Evolutionary conservation across 805 yeast genomes (phyloP), one percentile per base, ranked within the genome.

Genomic region (Candida maris): DNA sequence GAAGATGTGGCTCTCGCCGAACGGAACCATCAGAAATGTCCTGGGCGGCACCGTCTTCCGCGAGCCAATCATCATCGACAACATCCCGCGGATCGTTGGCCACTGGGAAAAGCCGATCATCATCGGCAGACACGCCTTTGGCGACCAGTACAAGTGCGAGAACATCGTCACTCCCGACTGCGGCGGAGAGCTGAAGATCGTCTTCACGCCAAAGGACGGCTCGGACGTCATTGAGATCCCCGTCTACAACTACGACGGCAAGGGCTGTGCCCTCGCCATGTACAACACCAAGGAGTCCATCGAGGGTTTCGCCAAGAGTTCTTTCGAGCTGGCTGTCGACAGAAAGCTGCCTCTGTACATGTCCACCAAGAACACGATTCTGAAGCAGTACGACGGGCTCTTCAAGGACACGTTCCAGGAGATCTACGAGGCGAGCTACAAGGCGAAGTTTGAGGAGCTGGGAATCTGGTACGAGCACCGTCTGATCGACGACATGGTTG

Each of bases 401-500:
- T 91, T 91, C 73, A 91, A 91, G 73, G 96, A 91, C 58, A 83
- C 85, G 42, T 91, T 91, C 72, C 89, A 87, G 69, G 75, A 67
- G 28, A 67, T 91, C 51, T 91, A 82, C 64, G 94, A 76, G 35
- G 49, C 65, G 31, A 75, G 76, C 50, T 89, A 84, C 71, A 77
- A 80, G 62, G 45, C 63, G 19, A 65, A 77, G 55, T 89, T 89
- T 64, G 95, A 87, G 61, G 70, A 69, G 38, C 63, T 65, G 29
- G 93, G 88, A n/a, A 84, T 89, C 62, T 88, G 95, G 95, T 89
- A 85, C 65, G 97, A 91, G 68, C 97, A 91, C 69, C 79, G 97
- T 54, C 72, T 91, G 51, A 91, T 91, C 51, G 97, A 91, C 65
- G 97, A 91, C 62, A 91, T 91, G 97, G 97, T 91, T 34, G 97